Evolutionary conservation across 768 basidiomycete species (phyloP).

Genomic region (Lentinus tigrinus): DNA sequence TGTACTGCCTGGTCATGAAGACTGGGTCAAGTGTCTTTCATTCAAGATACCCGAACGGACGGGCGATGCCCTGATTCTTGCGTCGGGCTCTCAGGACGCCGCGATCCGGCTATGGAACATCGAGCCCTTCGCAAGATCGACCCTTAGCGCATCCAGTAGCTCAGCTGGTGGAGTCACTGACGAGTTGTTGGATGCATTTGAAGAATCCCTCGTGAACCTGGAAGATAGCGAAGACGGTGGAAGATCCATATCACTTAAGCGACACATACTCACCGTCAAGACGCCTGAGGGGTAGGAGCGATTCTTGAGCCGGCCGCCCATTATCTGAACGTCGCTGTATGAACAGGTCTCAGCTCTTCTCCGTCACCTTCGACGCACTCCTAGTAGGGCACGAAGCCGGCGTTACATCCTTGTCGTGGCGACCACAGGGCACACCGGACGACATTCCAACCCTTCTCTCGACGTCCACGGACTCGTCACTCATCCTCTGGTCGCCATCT

Average conservation of each 20-base stretch:
- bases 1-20: constrained; percentile 82
- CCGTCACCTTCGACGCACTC: constrained; percentile 89
- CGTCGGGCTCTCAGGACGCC: constrained; percentile 94
- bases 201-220: constrained; percentile 72
- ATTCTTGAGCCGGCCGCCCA: background rate
- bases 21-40: constrained; percentile 86
- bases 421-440: constrained; percentile 37
- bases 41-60: constrained; percentile 45
- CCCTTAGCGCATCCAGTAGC: constrained; percentile 1
- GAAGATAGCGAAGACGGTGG: constrained; percentile 77
- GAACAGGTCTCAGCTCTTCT: constrained; percentile 53
- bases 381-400: constrained; percentile 96
- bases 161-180: constrained; percentile 45
- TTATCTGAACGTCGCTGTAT: background rate
- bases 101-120: constrained; percentile 94
- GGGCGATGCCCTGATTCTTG: constrained; percentile 62
- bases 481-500: constrained; percentile 93
- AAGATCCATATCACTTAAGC: constrained; percentile 85
- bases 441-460: constrained; percentile 67
- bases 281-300: constrained; percentile 35
- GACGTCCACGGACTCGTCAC: constrained; percentile 90
- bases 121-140: constrained; percentile 41
- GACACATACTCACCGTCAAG: constrained; percentile 74
- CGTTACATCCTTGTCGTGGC: constrained; percentile 87
- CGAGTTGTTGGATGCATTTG: constrained; percentile 85